Evolutionary conservation across 176 grass and related monocot genomes (phyloP).

Genomic region (Avena sativa): DNA sequence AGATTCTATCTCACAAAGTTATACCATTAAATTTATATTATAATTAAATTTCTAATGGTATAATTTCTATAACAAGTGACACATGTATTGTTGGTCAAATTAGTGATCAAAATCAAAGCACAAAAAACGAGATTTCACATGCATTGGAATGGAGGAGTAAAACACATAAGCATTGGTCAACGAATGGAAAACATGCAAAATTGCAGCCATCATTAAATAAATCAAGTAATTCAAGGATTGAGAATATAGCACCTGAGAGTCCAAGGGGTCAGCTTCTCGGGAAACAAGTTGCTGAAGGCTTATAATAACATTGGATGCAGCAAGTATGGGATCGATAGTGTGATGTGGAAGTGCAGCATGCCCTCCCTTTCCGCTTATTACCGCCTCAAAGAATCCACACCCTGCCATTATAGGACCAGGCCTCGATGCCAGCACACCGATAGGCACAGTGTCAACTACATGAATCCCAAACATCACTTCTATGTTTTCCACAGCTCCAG

Average conservation of each 20-base stretch:
- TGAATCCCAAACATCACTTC: conserved; percentile 91
- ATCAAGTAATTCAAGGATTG: conserved; percentile 32
- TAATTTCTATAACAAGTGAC: too few species aligned
- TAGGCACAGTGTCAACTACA: conserved; percentile 45
- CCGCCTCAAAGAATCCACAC: conserved; percentile 81
- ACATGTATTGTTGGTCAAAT: not conserved
- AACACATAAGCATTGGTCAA: not conserved
- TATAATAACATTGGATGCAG: conserved; percentile 93
- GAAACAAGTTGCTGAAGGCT: conserved; percentile 95
- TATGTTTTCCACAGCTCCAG: conserved; percentile 68
- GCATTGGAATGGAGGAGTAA: too few species aligned
- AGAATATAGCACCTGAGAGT: conserved; percentile 71
- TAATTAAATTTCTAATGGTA: too few species aligned
- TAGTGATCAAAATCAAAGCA: too few species aligned
- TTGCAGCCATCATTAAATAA: not conserved
- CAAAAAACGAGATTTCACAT: too few species aligned
- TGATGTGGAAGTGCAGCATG: conserved; percentile 93
- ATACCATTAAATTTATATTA: too few species aligned
- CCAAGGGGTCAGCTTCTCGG: conserved; percentile 91
- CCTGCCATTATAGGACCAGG: conserved; percentile 85
- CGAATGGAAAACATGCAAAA: conserved; percentile 2
- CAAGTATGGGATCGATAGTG: conserved; percentile 91
- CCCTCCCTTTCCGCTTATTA: conserved; percentile 94
- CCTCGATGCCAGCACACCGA: conserved; percentile 74
- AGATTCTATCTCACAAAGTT: too few species aligned